Evolutionary conservation across 805 yeast genomes (phyloP), one percentile per base, ranked within the genome.

Genomic region (Nakazawaea anatomiae): DNA sequence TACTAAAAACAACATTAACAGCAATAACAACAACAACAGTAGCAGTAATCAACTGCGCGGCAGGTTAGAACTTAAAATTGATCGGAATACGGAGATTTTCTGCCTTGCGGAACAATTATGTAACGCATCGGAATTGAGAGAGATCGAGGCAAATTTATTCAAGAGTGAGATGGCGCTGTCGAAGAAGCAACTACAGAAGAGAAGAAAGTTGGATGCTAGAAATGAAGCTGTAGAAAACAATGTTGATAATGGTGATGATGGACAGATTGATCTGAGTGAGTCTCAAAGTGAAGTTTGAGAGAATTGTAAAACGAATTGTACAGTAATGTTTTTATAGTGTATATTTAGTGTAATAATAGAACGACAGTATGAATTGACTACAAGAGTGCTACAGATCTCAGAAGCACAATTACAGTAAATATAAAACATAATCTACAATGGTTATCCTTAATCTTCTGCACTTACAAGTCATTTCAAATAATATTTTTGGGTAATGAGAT

Each of bases 71-170:
- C 25, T 2, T 18, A 18, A 18, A 18, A 18, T 3, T 18, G 3
- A 18, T 18, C 25, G 25, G 25, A 18, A 18, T 18, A 18, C 52
- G 10, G 46, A 50, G n/a, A 12, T 52, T 6, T 54, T 55, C 36
- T 51, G 55, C 25, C 28, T 55, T 6, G 58, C 58, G 6, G 39
- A 51, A 31, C 28, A 40, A n/a, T 42, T 52, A 7, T 61, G 61
- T 51, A 58, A 62, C 44, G 31, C 56, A 10, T 65, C 62, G 44
- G 61, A 61, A 25, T 48, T 62, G 9, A 50, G 56, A 4, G 62
- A 62, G 44, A 58, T 64, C 39, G 65, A 63, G 42, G 58, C 57
- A 42, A 38, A 58, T 29, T 44, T 64, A 8, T 60, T 60, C 47
- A 53, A 55, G 29, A 58, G 57, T 30, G 52, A 50, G n/a, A 3